These are phyloP conservation scores for Sherardia arvensis DNA, from an alignment of 257 asterid genomes.

Conservation along the genomic window DNA sequence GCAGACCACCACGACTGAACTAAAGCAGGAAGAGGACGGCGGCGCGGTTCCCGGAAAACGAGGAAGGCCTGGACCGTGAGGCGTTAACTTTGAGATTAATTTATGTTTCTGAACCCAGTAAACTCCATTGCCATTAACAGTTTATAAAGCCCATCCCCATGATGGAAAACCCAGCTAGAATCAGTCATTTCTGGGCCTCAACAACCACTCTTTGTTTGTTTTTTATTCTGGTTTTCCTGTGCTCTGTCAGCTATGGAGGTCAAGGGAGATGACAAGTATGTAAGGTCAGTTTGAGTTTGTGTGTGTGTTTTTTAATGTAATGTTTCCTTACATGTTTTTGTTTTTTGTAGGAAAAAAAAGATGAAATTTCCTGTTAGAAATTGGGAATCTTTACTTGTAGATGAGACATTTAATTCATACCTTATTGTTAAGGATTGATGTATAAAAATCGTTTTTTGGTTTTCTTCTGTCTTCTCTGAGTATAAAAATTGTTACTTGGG, in stretches of 20 bases:
- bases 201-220: neutral
- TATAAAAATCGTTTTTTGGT: neutral
- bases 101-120: too few relatives aligned
- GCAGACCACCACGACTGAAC: too few relatives aligned
- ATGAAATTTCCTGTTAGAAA: too few relatives aligned
- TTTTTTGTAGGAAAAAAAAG: too few relatives aligned
- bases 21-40: too few relatives aligned
- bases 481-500: neutral
- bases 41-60: too few relatives aligned
- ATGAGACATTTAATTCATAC: too few relatives aligned
- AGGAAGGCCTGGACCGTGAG: too few relatives aligned
- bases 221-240: neutral
- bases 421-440: neutral
- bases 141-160: neutral
- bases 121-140: neutral
- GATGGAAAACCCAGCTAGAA: neutral
- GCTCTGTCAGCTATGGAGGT: constrained; percentile 12
- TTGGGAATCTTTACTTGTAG: neutral
- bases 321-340: neutral
- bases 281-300: constrained; percentile 15
- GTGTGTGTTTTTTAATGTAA: too few relatives aligned
- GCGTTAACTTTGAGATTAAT: too few relatives aligned
- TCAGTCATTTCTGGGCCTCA: neutral
- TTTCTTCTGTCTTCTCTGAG: too few relatives aligned
- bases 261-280: constrained; percentile 18